A percentile compares a stretch with the other conserved stretches of the same genome.
Conservation (phyloP, 768 basidiomycete genomes). For the Vararia minispora region DNA sequence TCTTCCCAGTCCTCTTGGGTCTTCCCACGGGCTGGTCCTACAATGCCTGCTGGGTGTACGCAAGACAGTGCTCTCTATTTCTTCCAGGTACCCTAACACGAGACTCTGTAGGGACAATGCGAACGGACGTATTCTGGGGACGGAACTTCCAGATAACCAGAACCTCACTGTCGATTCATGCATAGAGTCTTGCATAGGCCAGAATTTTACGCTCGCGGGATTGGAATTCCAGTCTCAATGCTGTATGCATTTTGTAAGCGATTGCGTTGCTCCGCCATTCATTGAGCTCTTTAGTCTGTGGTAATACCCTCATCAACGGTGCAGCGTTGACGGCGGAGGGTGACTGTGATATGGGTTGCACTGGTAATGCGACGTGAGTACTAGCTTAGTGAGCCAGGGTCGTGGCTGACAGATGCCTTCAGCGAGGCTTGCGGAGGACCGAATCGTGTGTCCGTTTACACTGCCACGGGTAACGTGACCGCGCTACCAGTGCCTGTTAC, state of each 20-base stretch:
- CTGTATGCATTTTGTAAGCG: slow-evolving; percentile 24
- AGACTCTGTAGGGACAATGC: slow-evolving; percentile 36
- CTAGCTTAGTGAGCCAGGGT: neutral
- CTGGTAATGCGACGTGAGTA: slow-evolving; percentile 52
- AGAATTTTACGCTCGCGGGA: slow-evolving; percentile 57
- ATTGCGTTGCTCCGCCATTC: neutral
- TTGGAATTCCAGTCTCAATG: slow-evolving; percentile 49
- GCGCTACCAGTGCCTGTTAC: slow-evolving; percentile 47
- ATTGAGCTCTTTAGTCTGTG: slow-evolving; percentile 43
- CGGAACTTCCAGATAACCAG: slow-evolving; percentile 26
- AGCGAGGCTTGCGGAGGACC: slow-evolving; percentile 68
- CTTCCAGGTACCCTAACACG: neutral
- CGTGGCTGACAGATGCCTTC: slow-evolving; percentile 8
- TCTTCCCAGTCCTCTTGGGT: slow-evolving; percentile 6
- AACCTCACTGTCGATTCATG: slow-evolving; percentile 52
- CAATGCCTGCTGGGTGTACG: slow-evolving; percentile 40
- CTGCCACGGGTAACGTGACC: slow-evolving; percentile 36
- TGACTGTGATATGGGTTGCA: slow-evolving; percentile 66
- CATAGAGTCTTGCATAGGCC: slow-evolving; percentile 40
- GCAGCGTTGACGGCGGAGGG: slow-evolving; percentile 37
- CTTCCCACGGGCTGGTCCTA: slow-evolving; percentile 12
- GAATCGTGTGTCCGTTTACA: slow-evolving; percentile 62
- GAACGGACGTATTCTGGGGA: slow-evolving; percentile 47
- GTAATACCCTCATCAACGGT: slow-evolving; percentile 49
- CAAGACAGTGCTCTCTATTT: neutral